These are phyloP conservation scores for Arthroderma uncinatum DNA, from an alignment of 2,329 filamentous ascomycete genomes.

Conservation along the genomic window DNA sequence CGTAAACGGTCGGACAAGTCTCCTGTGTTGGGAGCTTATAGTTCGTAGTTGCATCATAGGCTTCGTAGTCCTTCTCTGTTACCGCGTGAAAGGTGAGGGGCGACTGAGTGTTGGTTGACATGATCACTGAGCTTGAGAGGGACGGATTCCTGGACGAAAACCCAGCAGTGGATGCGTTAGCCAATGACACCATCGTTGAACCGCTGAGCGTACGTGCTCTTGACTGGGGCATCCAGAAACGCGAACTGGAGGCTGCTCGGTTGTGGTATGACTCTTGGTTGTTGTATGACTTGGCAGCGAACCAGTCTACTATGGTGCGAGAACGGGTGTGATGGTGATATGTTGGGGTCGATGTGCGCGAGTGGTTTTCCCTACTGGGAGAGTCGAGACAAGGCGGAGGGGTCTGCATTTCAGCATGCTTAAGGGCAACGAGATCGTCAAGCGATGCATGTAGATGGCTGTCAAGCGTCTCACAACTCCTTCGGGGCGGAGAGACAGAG, in stretches of 20 bases:
- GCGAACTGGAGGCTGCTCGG: slow-evolving; percentile 6
- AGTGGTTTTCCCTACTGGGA: not conserved
- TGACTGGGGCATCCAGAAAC: not conserved
- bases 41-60: slow-evolving; percentile 8
- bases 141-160: slow-evolving; percentile 19
- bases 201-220: slow-evolving; percentile 26
- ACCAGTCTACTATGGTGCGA: not conserved
- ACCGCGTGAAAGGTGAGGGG: slow-evolving; percentile 10
- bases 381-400: not conserved
- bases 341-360: not conserved
- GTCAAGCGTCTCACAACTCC: not conserved
- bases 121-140: slow-evolving; percentile 22
- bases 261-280: not conserved
- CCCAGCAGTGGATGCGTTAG: slow-evolving; percentile 19
- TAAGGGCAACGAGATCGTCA: not conserved
- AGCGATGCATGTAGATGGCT: not conserved
- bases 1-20: slow-evolving; percentile 18
- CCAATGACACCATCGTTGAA: slow-evolving; percentile 25
- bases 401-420: not conserved
- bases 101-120: slow-evolving; percentile 14
- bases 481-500: not conserved
- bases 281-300: not conserved
- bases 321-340: not conserved
- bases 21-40: slow-evolving; percentile 12
- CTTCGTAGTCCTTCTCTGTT: slow-evolving; percentile 19